A percentile compares a stretch with the other conserved stretches of the same genome.
Evolutionary conservation across 352 stramenopile genomes (phyloP).

Genomic region (Stephanocyclus meneghinianus): DNA sequence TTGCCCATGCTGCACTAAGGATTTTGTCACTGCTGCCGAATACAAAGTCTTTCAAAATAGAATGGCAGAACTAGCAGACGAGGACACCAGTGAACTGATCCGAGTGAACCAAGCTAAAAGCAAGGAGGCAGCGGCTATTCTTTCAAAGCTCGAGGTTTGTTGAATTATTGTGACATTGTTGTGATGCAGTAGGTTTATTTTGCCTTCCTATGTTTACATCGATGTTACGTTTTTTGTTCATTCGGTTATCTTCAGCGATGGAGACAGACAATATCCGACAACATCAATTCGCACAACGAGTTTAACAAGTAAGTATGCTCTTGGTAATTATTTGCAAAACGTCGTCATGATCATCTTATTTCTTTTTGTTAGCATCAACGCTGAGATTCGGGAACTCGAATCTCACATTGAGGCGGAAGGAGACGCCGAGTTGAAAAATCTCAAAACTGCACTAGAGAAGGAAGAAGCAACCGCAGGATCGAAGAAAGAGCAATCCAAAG

Average conservation of each 20-base stretch:
- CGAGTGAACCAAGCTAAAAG: constrained; percentile 19
- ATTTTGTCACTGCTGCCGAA: constrained; percentile 34
- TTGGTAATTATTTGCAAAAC: neutral
- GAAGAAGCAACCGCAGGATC: constrained; percentile 29
- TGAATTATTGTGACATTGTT: constrained; percentile 7
- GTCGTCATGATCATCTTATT: neutral
- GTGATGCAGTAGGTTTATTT: constrained; percentile 10
- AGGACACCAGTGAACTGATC: constrained; percentile 46
- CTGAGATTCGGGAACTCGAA: constrained; percentile 62
- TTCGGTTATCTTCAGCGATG: constrained; percentile 29
- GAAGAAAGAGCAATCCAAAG: constrained; percentile 35
- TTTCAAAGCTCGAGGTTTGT: constrained; percentile 16
- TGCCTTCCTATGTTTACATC: neutral
- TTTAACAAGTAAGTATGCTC: constrained; percentile 28
- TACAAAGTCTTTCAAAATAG: constrained; percentile 35
- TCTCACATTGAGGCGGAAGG: constrained; percentile 37
- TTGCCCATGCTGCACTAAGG: constrained; percentile 70
- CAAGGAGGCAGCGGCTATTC: constrained; percentile 7
- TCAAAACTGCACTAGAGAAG: constrained; percentile 48
- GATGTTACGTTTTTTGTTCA: constrained; percentile 4
- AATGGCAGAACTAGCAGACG: constrained; percentile 45
- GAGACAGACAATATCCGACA: constrained; percentile 52
- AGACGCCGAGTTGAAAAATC: constrained; percentile 37
- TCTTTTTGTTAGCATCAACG: constrained; percentile 28
- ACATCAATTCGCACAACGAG: constrained; percentile 59